Conservation (phyloP, 2,329 filamentous ascomycete species). For the Stemphylium vesicarium region DNA sequence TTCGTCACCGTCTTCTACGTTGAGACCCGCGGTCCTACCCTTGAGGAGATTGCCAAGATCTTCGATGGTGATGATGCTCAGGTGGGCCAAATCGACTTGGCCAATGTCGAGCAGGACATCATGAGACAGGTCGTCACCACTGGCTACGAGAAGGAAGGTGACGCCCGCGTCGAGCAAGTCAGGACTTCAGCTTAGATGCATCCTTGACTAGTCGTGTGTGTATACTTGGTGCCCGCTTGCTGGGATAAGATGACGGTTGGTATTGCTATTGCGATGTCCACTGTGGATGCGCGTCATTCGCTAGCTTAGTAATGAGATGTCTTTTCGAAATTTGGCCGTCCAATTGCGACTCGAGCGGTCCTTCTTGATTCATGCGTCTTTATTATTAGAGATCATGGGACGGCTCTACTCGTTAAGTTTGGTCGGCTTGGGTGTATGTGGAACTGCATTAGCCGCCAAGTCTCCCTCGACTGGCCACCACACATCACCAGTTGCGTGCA, state of each 20-base stretch:
- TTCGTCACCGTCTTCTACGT: slow-evolving; percentile 72
- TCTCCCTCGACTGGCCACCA: too few species aligned
- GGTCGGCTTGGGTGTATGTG: too few species aligned
- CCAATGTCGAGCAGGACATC: slow-evolving; percentile 22
- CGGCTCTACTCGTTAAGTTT: too few species aligned
- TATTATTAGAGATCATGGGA: too few species aligned
- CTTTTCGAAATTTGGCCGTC: not conserved
- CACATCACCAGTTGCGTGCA: too few species aligned
- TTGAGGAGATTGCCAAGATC: slow-evolving; percentile 73
- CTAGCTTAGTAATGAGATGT: slow-evolving; percentile 8
- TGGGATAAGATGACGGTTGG: not conserved
- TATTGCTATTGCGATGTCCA: slow-evolving; percentile 9
- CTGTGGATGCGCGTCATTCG: not conserved
- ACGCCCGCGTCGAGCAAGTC: slow-evolving; percentile 25
- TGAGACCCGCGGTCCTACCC: slow-evolving; percentile 73
- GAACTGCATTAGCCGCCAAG: too few species aligned
- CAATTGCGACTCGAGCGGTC: too few species aligned
- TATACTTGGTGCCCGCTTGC: not conserved
- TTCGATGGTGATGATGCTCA: slow-evolving; percentile 70
- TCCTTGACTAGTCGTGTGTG: not conserved
- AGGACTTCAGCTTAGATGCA: slow-evolving; percentile 7
- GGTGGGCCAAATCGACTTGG: slow-evolving; percentile 38
- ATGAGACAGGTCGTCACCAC: slow-evolving; percentile 16
- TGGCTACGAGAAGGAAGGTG: slow-evolving; percentile 35
- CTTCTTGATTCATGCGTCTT: too few species aligned